Conservation (phyloP, 2,329 filamentous ascomycete genomes). For the Tolypocladium nubicola region DNA sequence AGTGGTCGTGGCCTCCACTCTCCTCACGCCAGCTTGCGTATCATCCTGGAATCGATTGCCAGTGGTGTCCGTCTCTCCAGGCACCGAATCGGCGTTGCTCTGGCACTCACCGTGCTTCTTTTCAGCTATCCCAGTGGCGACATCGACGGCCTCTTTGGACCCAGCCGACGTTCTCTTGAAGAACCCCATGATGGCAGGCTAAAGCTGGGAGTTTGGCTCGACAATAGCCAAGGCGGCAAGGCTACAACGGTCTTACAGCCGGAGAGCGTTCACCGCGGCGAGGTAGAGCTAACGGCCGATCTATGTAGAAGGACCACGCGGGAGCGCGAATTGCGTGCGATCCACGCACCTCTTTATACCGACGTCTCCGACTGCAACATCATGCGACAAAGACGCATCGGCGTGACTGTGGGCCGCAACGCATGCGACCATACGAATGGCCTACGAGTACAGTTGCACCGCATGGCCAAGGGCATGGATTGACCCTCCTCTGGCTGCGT, state of each 20-base stretch:
- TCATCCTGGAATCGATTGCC: conserved; percentile 11
- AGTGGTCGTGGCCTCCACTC: conserved; percentile 32
- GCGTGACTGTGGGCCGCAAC: background rate
- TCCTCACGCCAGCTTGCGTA: conserved; percentile 34
- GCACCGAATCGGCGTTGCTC: background rate
- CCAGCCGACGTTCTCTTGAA: background rate
- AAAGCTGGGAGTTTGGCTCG: background rate
- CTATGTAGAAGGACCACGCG: background rate
- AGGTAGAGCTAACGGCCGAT: background rate
- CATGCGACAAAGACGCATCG: background rate
- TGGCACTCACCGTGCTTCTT: background rate
- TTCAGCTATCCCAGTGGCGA: background rate
- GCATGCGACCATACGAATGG: background rate
- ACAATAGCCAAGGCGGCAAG: background rate
- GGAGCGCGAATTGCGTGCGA: background rate
- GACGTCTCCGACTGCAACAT: background rate
- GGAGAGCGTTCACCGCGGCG: background rate
- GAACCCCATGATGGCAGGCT: background rate
- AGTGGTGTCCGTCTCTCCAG: background rate
- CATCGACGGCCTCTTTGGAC: background rate
- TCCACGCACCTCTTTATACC: background rate
- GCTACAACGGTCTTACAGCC: accelerated
- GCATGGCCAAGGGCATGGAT: background rate
- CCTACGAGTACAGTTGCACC: background rate
- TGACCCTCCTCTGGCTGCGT: background rate